Conservation (phyloP, 164 flowering plant genomes). For the Litsea cubeba region DNA sequence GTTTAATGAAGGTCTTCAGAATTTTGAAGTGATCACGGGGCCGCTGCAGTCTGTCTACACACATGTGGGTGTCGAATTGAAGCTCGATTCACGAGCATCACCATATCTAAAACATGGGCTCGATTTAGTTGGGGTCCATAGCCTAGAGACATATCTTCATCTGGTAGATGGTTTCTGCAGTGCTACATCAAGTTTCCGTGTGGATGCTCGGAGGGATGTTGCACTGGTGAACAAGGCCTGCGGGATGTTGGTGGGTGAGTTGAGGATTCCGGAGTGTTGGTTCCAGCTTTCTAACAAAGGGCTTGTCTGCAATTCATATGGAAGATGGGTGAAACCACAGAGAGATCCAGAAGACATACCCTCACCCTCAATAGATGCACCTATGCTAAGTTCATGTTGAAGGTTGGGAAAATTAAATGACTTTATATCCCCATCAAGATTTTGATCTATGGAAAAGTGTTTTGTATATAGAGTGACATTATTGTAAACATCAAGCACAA, state of each 20-base stretch:
- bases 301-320: conserved; percentile 37
- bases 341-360: conserved; percentile 58
- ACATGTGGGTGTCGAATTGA: conserved; percentile 55
- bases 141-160: conserved; percentile 48
- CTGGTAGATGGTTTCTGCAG: conserved; percentile 40
- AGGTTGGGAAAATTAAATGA: background rate
- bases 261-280: conserved; percentile 43
- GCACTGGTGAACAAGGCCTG: conserved; percentile 48
- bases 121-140: conserved; percentile 38
- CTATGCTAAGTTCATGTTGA: background rate
- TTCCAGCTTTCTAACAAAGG: conserved; percentile 52
- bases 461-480: background rate
- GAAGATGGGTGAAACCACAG: conserved; percentile 57
- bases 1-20: conserved; percentile 31
- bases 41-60: conserved; percentile 40
- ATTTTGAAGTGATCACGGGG: conserved; percentile 29
- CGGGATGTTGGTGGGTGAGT: conserved; percentile 34
- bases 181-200: conserved; percentile 21
- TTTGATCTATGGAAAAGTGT: background rate
- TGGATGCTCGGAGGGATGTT: conserved; percentile 34
- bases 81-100: conserved; percentile 33
- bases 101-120: conserved; percentile 39
- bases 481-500: too few species aligned
- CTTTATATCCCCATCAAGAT: background rate
- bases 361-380: conserved; percentile 17